Base-by-base conservation (phyloP, 768 basidiomycete genomes). In the Tulasnella sp. region DNA sequence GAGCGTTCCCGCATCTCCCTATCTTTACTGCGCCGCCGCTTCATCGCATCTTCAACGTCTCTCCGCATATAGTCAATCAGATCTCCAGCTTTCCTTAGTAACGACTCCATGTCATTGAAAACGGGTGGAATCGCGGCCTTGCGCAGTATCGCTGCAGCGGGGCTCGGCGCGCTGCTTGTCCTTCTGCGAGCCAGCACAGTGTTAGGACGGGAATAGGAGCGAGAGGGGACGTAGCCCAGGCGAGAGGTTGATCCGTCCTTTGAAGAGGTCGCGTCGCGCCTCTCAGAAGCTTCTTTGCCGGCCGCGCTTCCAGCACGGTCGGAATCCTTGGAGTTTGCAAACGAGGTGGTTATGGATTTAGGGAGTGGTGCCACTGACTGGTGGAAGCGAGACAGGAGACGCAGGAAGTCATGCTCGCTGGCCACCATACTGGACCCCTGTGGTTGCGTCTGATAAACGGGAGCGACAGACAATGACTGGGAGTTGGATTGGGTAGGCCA, bases 11-110 rank as follows among this genome's bases (percentile, higher is more conserved):
- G 29, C n/a, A 29, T 32, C 49, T 51, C 36, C 29, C 31, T 23
- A 15, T 23, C 49, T 2, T 23, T 21, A 31, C 36, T 23, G 15
- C 49, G 25, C 31, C 49, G 12, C 8, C 49, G 31, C 49, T 39
- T 34, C 49, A 51, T 51, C n/a, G 21, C 49, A n/a, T 51, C 49
- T 25, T 51, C 49, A 21, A 51, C 34, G 36, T 51, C 49, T 19
- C 31, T 39, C 17, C 49, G 49, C 49, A 51, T 51, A 19, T 35
- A 51, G 15, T 36, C 49, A 21, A 51, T 51, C 49, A 51, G 31
- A 14, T 32, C 49, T 17, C 36, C 49, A 32, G 49, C 49, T 15
- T 23, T 32, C 36, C 36, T 51, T n/a, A 51, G 25, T 23, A 51
- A 23, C 4, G 32, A 35, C 5, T 32, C 36, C 32, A 51, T 6